Evolutionary conservation across 1,139 yeast genomes (phyloP), one percentile per base, ranked within the genome.

Genomic region (Suhomyces coccinellae): DNA sequence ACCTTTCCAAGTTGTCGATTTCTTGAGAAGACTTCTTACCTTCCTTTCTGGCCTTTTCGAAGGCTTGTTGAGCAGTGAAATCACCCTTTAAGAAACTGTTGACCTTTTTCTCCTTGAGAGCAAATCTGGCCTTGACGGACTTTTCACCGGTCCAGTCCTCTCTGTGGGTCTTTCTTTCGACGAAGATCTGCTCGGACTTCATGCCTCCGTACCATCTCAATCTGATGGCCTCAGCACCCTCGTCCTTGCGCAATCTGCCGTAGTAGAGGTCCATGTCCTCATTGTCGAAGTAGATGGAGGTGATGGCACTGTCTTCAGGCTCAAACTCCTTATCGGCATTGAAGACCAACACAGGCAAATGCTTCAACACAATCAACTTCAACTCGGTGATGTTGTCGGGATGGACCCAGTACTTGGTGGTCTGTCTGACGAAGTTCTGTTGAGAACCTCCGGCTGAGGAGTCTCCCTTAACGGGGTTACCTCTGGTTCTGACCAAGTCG

Each of bases 131-230:
- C 71, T 93, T 93, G 53, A 93, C 99, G 10, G 97, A 88, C 69
- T 91, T 91, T 67, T 93, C 99, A 58, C 99, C 99, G 3, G 99
- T 93, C 99, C 99, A 93, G 70, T 93, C 99, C 67, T 93, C 99
- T 67, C 99, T 82, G 63, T 93, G 99, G 12, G 99, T 93, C 67
- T 93, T 93, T 67, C 99, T 83, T 69, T 93, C 99, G 31, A 93
- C 96, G 55, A 93, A 93, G 47, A 93, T 89, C 43, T 87, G 88
- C 55, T 91, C 97, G 4, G 93, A 80, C 48, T 81, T 78, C 99
- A 93, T 91, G 44, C 97, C 97, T 62, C 99, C 99, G 63, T 93
- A 93, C 99, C 99, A 93, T 73, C 99, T 84, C 63, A 93, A 77
- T 71, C 99, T 85, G 56, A 93, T 90, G 17, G 99, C 99, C 69